These are phyloP conservation scores for Afroboletus lepidellus DNA, from an alignment of 1,284 basidiomycete genomes.

Conservation along the genomic window DNA sequence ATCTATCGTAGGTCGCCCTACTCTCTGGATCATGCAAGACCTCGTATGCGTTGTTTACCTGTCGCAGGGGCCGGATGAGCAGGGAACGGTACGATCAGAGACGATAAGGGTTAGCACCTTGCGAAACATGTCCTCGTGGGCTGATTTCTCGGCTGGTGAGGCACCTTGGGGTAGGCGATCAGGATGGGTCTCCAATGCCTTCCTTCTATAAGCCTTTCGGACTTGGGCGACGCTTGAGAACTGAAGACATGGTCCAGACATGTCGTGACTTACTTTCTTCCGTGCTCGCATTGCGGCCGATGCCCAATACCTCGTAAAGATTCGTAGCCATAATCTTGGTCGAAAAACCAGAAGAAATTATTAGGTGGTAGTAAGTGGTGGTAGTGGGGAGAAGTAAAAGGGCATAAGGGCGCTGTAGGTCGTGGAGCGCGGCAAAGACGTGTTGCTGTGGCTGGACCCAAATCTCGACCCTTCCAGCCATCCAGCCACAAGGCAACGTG, in stretches of 20 bases:
- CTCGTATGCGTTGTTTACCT: slow-evolving; percentile 55
- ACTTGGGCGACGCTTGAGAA: slow-evolving; percentile 33
- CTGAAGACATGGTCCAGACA: neutral
- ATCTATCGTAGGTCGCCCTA: slow-evolving; percentile 62
- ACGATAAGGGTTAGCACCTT: slow-evolving; percentile 28
- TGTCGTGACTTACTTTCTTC: slow-evolving; percentile 42
- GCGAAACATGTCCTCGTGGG: slow-evolving; percentile 47
- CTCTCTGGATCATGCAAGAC: slow-evolving; percentile 44
- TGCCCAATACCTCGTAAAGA: slow-evolving; percentile 53
- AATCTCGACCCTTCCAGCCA: slow-evolving; percentile 4
- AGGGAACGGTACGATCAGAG: neutral
- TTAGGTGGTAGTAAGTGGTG: neutral
- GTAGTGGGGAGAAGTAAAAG: neutral
- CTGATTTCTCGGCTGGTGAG: slow-evolving; percentile 39
- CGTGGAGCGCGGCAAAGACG: neutral
- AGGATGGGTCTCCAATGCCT: slow-evolving; percentile 49
- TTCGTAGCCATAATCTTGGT: slow-evolving; percentile 47
- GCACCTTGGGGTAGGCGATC: slow-evolving; percentile 43
- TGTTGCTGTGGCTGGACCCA: slow-evolving; percentile 17
- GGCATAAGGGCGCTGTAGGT: neutral
- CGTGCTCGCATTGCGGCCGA: slow-evolving; percentile 38
- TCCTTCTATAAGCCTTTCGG: slow-evolving; percentile 47
- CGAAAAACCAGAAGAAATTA: neutral
- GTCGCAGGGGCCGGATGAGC: neutral
- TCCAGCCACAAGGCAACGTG: neutral